Percentiles rank a stretch among this genome's conserved stretches.
Evolutionary conservation across 441 rosid genomes (phyloP).

Genomic region (Erysimum cheiri): DNA sequence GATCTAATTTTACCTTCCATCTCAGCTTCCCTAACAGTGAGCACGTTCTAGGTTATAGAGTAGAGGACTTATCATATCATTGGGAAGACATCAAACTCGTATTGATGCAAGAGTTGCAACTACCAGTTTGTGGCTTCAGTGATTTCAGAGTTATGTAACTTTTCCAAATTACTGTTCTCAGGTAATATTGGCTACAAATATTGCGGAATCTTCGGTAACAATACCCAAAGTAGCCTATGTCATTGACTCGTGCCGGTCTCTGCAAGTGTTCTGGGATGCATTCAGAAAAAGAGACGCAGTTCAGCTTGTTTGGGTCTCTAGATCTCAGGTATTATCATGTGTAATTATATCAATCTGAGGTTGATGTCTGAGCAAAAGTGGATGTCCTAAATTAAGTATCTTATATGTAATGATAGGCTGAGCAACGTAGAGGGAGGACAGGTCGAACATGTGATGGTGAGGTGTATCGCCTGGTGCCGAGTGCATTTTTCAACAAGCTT

Average conservation of each 20-base stretch:
- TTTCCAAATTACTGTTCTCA: constrained; percentile 37
- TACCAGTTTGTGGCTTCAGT: constrained; percentile 15
- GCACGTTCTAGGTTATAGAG: constrained; percentile 15
- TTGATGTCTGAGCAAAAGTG: background rate
- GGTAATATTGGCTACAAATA: constrained; percentile 96
- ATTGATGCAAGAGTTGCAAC: constrained; percentile 10
- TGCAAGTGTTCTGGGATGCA: constrained; percentile 88
- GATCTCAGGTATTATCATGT: constrained; percentile 73
- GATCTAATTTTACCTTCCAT: constrained; percentile 4
- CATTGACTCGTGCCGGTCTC: constrained; percentile 92
- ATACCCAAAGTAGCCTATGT: constrained; percentile 94
- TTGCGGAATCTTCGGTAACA: constrained; percentile 97
- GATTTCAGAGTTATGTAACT: constrained; percentile 14
- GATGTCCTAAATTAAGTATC: constrained; percentile 25
- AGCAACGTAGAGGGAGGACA: constrained; percentile 95
- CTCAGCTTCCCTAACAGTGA: constrained; percentile 18
- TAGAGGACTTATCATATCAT: constrained; percentile 8
- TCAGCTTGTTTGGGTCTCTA: constrained; percentile 90
- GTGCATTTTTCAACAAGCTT: constrained; percentile 73
- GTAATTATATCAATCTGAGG: no score
- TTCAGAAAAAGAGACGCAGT: constrained; percentile 65
- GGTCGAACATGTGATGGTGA: constrained; percentile 98
- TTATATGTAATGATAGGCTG: constrained; percentile 64
- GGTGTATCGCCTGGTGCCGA: constrained; percentile 85
- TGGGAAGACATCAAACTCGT: constrained; percentile 20